Evolutionary conservation across 2,329 filamentous ascomycete species (phyloP), one percentile per base, ranked within the genome.

Genomic region (Lachnellula willkommii): DNA sequence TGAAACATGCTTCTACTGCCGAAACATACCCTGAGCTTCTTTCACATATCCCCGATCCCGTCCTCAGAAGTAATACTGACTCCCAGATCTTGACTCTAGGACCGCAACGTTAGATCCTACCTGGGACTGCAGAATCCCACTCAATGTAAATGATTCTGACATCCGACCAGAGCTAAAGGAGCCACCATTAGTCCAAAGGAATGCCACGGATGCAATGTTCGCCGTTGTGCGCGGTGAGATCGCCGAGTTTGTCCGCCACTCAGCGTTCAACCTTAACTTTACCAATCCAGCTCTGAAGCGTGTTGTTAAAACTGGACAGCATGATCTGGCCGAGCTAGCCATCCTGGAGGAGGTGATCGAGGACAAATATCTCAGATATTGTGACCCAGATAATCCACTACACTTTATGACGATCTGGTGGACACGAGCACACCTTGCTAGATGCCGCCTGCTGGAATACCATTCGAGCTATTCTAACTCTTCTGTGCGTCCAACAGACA

Each of bases 141-240:
- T 83, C 50, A 85, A 85, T 61, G 77, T 84, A 63, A 84, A 84
- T 66, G 82, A 85, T 63, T 76, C 79, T 11, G 82, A 85, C 62
- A 70, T 85, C 4, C 77, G 82, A 61, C 63, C 78, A 4, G 74
- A 84, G 51, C 79, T 81, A 60, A 84, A 81, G 64, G 79, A 80
- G 46, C 65, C 74, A 0, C 81, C 80, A 0, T 68, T 70, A 2
- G 69, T 76, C 2, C 78, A 81, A 54, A 65, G 65, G 5, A 79
- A 78, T 1, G 74, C 80, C 4, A 85, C 81, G 0, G 82, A 85
- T 62, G 82, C 84, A 77, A 70, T 84, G 6, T 85, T 85, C 63
- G 74, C 76, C 14, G 73, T 85, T 11, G 77, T 80, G 0, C 74
- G 81, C 15, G 74, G 82, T 37, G 81, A 84, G 65, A 72, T 85